Evolutionary conservation across 176 grass and related monocot species (phyloP), one percentile per base, ranked within the genome.

Genomic region (Thinopyrum elongatum): DNA sequence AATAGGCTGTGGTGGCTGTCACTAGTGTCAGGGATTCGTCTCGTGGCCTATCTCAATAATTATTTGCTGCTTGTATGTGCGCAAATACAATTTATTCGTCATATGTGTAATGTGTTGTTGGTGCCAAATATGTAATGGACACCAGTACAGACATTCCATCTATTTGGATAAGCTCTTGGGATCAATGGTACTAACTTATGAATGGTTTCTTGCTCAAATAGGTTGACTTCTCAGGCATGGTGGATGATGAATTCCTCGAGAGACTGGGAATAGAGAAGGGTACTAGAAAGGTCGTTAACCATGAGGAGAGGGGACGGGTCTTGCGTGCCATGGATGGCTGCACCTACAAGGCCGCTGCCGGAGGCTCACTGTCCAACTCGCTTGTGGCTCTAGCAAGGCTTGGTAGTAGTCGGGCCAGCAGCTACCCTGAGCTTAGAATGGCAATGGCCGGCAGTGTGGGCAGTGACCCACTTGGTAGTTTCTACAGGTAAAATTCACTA

Each of bases 171-270:
- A 44, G 71, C 71, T 74, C 8, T 49, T 26, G 28, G 22, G 60
- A 65, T 49, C 35, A 70, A 6, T 88, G 6, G 70, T 80, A 44
- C 3, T 47, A 83, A 84, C 78, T 87, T 74, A 12, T 83, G 25
- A 26, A 17, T 21, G 35, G 11, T 65, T 84, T 47, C 16, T 11
- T 34, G 76, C 25, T 39, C 60, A 29, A 79, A 78, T 77, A 94
- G 96, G 96, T 99, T 29, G 94, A 96, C 80, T 99, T 99, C 88
- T 94, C 97, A 21, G 97, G 97, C 70, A 87, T 91, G 86, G 90
- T 98, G 71, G 90, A 99, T 9, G 87, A 94, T 31, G 82, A 90
- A 42, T 99, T 99, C 76, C 82, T 96, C 1, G 69, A 91, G 33
- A 94, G 89, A 77, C 17, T 99, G 81, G 82, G 90, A 11, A 81